These are phyloP conservation scores for Cryptosporidium andersoni DNA, from an alignment of 169 alveolate species.

Conservation along the genomic window DNA sequence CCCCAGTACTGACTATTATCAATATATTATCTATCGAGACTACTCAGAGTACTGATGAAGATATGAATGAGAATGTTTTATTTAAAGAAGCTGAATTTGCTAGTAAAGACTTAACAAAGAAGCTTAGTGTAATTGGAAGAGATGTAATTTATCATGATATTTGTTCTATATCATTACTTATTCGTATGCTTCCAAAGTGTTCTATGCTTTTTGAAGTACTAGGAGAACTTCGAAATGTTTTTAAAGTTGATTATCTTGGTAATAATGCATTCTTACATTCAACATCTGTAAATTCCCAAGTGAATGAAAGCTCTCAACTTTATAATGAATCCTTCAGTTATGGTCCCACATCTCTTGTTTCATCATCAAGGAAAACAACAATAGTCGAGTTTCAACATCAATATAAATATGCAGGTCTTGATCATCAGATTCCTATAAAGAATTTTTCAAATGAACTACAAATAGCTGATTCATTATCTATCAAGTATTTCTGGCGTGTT, in stretches of 20 bases:
- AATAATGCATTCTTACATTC: neutral
- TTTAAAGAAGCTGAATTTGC: neutral
- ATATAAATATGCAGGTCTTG: neutral
- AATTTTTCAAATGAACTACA: neutral
- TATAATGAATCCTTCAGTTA: constrained; percentile 16
- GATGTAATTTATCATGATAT: neutral
- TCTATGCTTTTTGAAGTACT: neutral
- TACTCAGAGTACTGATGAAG: neutral
- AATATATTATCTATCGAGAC: constrained; percentile 3
- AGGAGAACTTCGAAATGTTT: neutral
- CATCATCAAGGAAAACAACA: constrained; percentile 12
- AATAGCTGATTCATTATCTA: neutral
- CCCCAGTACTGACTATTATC: neutral
- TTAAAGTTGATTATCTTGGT: neutral
- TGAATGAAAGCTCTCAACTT: too few species aligned
- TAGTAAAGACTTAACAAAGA: neutral
- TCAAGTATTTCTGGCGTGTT: constrained; percentile 18
- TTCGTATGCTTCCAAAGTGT: constrained; percentile 2
- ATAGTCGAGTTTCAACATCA: constrained; percentile 16
- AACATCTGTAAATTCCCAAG: neutral
- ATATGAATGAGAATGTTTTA: neutral
- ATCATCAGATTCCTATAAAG: neutral
- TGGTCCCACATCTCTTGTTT: constrained; percentile 11
- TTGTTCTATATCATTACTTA: neutral
- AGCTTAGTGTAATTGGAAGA: neutral